phyloP scores from a whole-genome alignment of 2,329 filamentous ascomycete genomes.

The Allantophomopsis cytisporea region DNA sequence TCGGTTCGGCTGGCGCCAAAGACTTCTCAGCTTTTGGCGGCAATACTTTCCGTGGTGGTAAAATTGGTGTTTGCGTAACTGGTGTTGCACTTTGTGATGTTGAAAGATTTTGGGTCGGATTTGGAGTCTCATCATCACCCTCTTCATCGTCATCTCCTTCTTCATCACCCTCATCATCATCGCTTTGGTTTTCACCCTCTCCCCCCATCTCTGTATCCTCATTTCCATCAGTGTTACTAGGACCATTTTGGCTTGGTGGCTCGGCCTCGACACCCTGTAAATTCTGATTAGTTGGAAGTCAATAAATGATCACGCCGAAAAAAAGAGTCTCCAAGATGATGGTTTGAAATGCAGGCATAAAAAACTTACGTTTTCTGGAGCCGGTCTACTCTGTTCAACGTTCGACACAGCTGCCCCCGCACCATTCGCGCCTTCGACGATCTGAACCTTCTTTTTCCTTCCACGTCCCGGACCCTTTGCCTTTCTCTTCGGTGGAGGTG shows the following conservation, averaged over 20 bases:
- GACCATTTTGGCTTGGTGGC: constrained; percentile 2
- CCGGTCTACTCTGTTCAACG: too few relatives aligned
- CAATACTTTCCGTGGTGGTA: too few relatives aligned
- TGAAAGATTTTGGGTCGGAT: too few relatives aligned
- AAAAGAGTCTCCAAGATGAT: too few relatives aligned
- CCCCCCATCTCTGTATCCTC: constrained; percentile 19
- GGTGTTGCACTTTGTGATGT: too few relatives aligned
- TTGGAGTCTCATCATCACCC: constrained; percentile 28
- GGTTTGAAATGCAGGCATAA: too few relatives aligned
- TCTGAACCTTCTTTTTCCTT: constrained; percentile 50
- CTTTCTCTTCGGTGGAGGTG: constrained; percentile 52
- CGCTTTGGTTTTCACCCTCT: constrained; percentile 13
- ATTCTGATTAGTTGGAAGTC: not conserved
- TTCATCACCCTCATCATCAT: constrained; percentile 14
- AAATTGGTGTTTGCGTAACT: too few relatives aligned
- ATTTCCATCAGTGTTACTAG: constrained; percentile 4
- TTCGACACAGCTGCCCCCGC: not conserved
- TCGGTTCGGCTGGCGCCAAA: too few relatives aligned
- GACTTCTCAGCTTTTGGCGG: too few relatives aligned
- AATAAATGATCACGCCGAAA: too few relatives aligned
- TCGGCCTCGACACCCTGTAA: constrained; percentile 13
- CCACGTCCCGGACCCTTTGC: constrained; percentile 67
- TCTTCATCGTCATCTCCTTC: constrained; percentile 11
- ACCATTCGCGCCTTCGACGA: constrained; percentile 2
- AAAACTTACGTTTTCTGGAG: too few relatives aligned